Percentiles rank a stretch among this genome's conserved stretches.
Conservation (phyloP, 345 rosid genomes). For the Rhodamnia argentea region DNA sequence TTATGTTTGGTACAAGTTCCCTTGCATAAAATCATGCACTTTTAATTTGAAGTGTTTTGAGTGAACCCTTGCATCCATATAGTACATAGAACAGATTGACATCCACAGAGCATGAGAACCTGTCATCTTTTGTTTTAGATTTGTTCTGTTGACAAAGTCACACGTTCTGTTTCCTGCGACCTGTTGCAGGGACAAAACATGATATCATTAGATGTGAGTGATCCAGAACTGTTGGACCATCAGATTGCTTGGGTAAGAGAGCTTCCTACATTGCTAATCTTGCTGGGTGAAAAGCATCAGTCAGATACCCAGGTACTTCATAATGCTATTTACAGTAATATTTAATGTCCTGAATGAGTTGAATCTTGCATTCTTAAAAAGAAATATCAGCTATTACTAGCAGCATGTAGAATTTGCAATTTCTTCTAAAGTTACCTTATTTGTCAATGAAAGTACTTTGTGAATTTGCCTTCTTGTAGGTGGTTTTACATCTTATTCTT, state of each 20-base stretch:
- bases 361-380: background rate
- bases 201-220: constrained; percentile 22
- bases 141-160: background rate
- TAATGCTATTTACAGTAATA: background rate
- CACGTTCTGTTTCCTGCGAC: background rate
- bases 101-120: background rate
- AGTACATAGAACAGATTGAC: background rate
- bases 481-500: constrained; percentile 57
- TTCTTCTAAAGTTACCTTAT: background rate
- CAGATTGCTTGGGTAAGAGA: constrained; percentile 63
- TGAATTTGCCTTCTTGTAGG: constrained; percentile 25
- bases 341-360: background rate
- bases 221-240: constrained; percentile 31
- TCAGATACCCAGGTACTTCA: constrained; percentile 44
- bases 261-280: constrained; percentile 52
- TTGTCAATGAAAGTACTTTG: background rate
- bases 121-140: background rate
- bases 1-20: background rate
- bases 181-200: constrained; percentile 28
- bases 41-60: background rate
- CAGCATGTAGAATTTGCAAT: background rate
- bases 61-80: background rate
- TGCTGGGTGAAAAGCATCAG: constrained; percentile 52
- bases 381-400: background rate
- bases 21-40: background rate